A percentile compares a stretch with the other conserved stretches of the same genome.
These are phyloP conservation scores for Penicillium psychrofluorescens DNA, from an alignment of 495 filamentous ascomycete genomes.

Conservation along the genomic window DNA sequence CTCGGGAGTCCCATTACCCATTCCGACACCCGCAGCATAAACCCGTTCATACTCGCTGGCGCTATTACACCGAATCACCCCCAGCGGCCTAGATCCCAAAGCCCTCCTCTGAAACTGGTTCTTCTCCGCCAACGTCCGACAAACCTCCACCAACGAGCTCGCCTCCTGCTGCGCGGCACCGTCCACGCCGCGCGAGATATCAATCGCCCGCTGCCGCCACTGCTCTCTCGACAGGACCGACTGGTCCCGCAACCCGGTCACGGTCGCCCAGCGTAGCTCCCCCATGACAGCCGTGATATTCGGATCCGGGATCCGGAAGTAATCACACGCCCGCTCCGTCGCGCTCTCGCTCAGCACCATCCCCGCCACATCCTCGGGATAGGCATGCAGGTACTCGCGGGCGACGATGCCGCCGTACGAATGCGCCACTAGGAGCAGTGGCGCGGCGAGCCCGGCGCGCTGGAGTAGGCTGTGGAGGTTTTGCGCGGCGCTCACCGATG, in stretches of 20 bases:
- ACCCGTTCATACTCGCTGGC: conserved; percentile 25
- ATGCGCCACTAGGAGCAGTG: conserved; percentile 41
- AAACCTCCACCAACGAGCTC: conserved; percentile 12
- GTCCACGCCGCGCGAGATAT: conserved; percentile 18
- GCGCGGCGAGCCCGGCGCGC: conserved; percentile 5
- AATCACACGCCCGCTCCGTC: conserved; percentile 26
- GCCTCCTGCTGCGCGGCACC: conserved; percentile 11
- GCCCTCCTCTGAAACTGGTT: conserved; percentile 21
- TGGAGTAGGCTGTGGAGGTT: conserved; percentile 28
- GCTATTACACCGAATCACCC: conserved; percentile 29
- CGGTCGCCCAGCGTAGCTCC: conserved; percentile 20
- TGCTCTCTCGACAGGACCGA: conserved; percentile 22
- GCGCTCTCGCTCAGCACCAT: conserved; percentile 35
- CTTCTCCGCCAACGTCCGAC: conserved; percentile 20
- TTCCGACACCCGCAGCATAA: conserved; percentile 22
- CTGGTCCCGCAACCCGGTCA: conserved; percentile 23
- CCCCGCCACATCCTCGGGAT: conserved; percentile 21
- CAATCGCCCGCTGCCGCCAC: conserved; percentile 27
- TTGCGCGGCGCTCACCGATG: conserved; percentile 17
- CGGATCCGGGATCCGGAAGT: conserved; percentile 23
- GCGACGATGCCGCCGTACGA: conserved; percentile 47
- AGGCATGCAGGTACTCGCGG: conserved; percentile 35
- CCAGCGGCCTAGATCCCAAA: conserved; percentile 27
- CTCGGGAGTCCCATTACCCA: conserved; percentile 24
- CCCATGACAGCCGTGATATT: conserved; percentile 25